These are phyloP conservation scores for Monilinia laxa DNA, from an alignment of 2,329 filamentous ascomycete species.

Conservation along the genomic window DNA sequence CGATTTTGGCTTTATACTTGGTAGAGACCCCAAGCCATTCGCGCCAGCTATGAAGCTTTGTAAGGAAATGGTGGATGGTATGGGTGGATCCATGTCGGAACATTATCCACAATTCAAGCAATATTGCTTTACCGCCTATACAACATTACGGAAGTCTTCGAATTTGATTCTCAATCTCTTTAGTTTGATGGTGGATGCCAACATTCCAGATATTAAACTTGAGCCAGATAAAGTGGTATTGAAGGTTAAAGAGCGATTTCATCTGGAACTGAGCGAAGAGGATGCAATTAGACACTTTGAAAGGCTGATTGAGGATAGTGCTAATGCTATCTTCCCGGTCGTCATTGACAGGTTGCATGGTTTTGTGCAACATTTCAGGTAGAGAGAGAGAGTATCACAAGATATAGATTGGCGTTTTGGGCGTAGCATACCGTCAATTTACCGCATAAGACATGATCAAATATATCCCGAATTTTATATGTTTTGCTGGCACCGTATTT, in stretches of 20 bases:
- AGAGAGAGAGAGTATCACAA: conserved; percentile 44
- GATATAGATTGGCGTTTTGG: not conserved
- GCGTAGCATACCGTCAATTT: not conserved
- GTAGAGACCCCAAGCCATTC: conserved; percentile 95
- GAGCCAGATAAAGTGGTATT: conserved; percentile 91
- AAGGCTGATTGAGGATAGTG: conserved; percentile 83
- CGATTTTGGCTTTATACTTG: conserved; percentile 97
- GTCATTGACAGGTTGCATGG: conserved; percentile 95
- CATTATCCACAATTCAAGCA: conserved; percentile 90
- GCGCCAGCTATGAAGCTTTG: conserved; percentile 95
- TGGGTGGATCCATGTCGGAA: conserved; percentile 80
- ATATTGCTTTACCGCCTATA: conserved; percentile 94
- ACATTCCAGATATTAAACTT: conserved; percentile 90
- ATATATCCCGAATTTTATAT: not conserved
- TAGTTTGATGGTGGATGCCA: conserved; percentile 94
- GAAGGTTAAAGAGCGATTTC: conserved; percentile 93
- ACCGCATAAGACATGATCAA: not conserved
- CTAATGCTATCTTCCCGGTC: conserved; percentile 85
- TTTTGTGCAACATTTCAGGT: conserved; percentile 85
- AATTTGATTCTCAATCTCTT: conserved; percentile 94
- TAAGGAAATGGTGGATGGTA: conserved; percentile 97
- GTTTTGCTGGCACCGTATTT: not conserved
- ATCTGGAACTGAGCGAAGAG: conserved; percentile 86
- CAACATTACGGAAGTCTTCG: conserved; percentile 82
- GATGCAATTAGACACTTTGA: conserved; percentile 89